These are phyloP conservation scores for Sophora flavescens DNA, from an alignment of 306 rosid genomes.

Conservation along the genomic window DNA sequence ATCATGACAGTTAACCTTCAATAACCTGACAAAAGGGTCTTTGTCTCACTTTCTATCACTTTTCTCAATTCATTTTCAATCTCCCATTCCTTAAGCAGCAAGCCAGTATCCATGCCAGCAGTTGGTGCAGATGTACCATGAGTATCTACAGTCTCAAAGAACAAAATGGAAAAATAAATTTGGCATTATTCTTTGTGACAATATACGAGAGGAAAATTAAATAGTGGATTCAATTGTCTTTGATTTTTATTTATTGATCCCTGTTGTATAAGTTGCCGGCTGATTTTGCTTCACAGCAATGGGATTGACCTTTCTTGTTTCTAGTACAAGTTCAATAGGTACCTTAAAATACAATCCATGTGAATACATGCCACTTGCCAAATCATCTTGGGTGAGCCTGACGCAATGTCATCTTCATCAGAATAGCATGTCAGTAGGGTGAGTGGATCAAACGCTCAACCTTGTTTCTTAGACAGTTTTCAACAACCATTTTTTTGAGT, in stretches of 20 bases:
- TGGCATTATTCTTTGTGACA: neutral
- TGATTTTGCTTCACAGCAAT: neutral
- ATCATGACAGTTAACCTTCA: constrained; percentile 17
- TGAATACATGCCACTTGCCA: neutral
- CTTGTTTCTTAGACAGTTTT: neutral
- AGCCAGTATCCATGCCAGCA: neutral
- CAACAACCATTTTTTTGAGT: neutral
- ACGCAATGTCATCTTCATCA: neutral
- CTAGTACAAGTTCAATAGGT: neutral
- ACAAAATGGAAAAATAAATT: neutral
- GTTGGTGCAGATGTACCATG: neutral
- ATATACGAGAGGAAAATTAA: neutral
- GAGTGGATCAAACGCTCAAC: constrained; percentile 27
- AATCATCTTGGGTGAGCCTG: neutral
- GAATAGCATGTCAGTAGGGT: neutral
- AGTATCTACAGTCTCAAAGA: neutral
- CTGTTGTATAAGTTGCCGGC: neutral
- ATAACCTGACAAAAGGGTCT: neutral
- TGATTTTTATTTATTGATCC: neutral
- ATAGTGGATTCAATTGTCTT: neutral
- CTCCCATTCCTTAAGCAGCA: neutral
- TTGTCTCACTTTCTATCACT: neutral
- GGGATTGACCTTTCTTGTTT: neutral
- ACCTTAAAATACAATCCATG: neutral
- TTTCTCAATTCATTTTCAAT: neutral